Conservation (phyloP, 345 rosid species). For the Corymbia maculata region DNA sequence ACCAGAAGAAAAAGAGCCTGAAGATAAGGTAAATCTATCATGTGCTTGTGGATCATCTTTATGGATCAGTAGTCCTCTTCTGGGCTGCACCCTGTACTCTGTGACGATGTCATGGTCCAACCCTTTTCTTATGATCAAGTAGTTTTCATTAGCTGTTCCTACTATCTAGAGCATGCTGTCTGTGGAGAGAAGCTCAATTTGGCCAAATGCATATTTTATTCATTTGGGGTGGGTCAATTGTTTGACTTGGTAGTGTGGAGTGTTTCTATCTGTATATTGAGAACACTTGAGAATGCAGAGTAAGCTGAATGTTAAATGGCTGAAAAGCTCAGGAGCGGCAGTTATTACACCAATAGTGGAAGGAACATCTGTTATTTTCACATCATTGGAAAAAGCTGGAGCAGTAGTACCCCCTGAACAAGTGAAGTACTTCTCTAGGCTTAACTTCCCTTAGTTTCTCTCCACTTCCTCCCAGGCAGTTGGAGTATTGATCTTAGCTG, state of each 20-base stretch:
- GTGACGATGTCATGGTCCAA: neutral
- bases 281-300: neutral
- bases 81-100: neutral
- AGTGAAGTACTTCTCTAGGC: neutral
- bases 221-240: neutral
- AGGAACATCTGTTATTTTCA: neutral
- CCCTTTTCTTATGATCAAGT: neutral
- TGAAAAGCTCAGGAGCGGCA: neutral
- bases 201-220: neutral
- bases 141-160: neutral
- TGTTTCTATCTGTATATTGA: neutral
- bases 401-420: neutral
- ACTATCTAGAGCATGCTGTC: neutral
- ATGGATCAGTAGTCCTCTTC: neutral
- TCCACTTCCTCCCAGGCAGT: neutral
- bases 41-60: neutral
- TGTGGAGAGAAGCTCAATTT: neutral
- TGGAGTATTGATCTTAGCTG: neutral
- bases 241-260: neutral
- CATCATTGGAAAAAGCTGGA: neutral
- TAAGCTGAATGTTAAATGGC: neutral
- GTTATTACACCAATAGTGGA: neutral
- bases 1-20: slow-evolving; percentile 77
- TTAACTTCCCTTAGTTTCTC: neutral
- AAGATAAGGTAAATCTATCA: slow-evolving; percentile 42